phyloP scores from a whole-genome alignment of 2,329 filamentous ascomycete genomes.

The Epichloe scottii region DNA sequence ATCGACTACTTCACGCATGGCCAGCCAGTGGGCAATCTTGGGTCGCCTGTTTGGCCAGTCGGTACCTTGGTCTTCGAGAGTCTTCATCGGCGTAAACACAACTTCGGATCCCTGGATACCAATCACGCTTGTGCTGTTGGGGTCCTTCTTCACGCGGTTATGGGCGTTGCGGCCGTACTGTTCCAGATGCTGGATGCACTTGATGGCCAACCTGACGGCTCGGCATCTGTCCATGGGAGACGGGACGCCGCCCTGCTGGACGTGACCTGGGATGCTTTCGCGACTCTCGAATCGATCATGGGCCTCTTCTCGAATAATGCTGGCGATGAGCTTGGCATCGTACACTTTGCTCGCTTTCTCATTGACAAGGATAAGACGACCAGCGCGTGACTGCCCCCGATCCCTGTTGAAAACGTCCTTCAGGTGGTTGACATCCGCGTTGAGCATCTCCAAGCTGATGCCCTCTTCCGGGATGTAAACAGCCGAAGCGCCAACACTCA shows the following conservation, averaged over 20 bases:
- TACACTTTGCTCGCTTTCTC: slow-evolving; percentile 88
- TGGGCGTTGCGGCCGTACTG: slow-evolving; percentile 53
- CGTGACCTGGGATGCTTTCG: slow-evolving; percentile 83
- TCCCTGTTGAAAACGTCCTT: slow-evolving; percentile 77
- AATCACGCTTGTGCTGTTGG: slow-evolving; percentile 67
- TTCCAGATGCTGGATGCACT: slow-evolving; percentile 88
- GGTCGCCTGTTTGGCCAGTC: slow-evolving; percentile 89
- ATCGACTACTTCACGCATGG: slow-evolving; percentile 70
- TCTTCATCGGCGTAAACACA: slow-evolving; percentile 71
- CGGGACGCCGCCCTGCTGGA: slow-evolving; percentile 86
- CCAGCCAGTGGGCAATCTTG: slow-evolving; percentile 73
- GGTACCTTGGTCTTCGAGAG: slow-evolving; percentile 71
- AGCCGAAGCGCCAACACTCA: slow-evolving; percentile 82
- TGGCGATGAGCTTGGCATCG: slow-evolving; percentile 82
- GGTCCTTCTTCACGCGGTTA: slow-evolving; percentile 59
- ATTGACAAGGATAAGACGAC: slow-evolving; percentile 92
- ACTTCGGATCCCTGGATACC: slow-evolving; percentile 85
- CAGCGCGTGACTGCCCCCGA: slow-evolving; percentile 76
- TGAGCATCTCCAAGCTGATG: slow-evolving; percentile 85
- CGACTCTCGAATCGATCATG: slow-evolving; percentile 85
- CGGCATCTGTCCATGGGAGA: slow-evolving; percentile 93
- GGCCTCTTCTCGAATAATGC: slow-evolving; percentile 90
- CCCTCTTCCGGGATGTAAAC: slow-evolving; percentile 98
- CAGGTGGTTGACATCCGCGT: slow-evolving; percentile 77
- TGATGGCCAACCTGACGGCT: slow-evolving; percentile 82